phyloP scores from a whole-genome alignment of 441 rosid genomes.

The Populus hybrid region DNA sequence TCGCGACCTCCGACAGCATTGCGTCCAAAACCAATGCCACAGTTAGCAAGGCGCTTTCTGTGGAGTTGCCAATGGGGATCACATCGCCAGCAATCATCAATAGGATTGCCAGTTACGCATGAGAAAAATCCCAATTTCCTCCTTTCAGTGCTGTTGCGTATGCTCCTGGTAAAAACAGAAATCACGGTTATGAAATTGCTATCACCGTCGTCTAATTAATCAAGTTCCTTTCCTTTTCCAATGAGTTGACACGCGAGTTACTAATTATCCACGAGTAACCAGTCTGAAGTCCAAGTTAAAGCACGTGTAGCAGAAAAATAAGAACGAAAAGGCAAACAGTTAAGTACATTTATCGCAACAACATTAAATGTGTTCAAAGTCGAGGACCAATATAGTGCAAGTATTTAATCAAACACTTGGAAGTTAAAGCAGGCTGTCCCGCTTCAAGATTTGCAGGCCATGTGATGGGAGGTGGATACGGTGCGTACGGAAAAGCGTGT shows the following conservation, averaged over 20 bases:
- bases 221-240: background rate
- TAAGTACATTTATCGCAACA: background rate
- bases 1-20: conserved; percentile 83
- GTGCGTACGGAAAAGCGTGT: conserved; percentile 23
- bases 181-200: no score
- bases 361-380: background rate
- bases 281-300: background rate
- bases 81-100: conserved; percentile 95
- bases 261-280: background rate
- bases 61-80: conserved; percentile 77
- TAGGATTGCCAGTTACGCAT: conserved; percentile 82
- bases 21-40: conserved; percentile 90
- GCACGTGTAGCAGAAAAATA: background rate
- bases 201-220: background rate
- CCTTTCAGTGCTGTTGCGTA: conserved; percentile 54
- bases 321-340: background rate
- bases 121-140: conserved; percentile 74
- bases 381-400: background rate
- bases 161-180: conserved; percentile 35
- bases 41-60: conserved; percentile 69
- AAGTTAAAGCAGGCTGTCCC: conserved; percentile 1
- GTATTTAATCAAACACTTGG: background rate
- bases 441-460: conserved; percentile 28
- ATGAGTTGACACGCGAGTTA: background rate
- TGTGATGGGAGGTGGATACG: conserved; percentile 28